Conservation (phyloP, 208 protist genomes). For the Wallacemonas collosoma region DNA sequence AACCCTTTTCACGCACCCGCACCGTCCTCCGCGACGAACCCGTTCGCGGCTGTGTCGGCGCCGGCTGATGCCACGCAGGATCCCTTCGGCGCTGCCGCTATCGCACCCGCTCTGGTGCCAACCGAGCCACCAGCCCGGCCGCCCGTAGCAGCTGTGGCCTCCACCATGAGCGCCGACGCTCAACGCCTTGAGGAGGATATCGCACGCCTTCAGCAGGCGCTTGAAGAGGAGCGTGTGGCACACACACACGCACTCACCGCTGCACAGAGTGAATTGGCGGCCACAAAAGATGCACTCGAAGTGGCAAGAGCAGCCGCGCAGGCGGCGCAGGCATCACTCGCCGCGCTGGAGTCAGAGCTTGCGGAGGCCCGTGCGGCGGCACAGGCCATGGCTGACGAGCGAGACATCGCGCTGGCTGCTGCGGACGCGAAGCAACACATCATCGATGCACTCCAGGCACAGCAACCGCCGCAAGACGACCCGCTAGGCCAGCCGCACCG, state of each 20-base stretch:
- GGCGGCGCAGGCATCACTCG: not conserved
- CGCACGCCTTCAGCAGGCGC: conserved; percentile 1
- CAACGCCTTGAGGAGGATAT: conserved; percentile 1
- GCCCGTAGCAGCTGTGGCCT: not conserved
- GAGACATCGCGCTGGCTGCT: not conserved
- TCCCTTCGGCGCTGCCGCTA: not conserved
- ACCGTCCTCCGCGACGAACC: not conserved
- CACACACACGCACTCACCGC: not conserved
- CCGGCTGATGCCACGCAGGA: not conserved
- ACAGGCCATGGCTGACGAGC: not conserved
- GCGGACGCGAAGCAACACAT: not conserved
- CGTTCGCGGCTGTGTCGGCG: not conserved
- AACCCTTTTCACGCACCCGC: not conserved
- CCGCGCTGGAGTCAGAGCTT: conserved; percentile 1
- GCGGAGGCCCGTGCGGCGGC: not conserved
- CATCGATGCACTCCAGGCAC: not conserved
- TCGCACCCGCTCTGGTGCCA: too few species aligned
- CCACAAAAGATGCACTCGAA: not conserved
- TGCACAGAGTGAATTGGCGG: not conserved
- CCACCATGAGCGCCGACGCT: not conserved
- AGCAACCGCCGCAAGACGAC: not conserved
- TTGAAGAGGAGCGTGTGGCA: not conserved
- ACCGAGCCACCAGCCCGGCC: not conserved
- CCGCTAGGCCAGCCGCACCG: too few species aligned
- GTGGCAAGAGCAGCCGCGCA: too few species aligned